Base-by-base conservation (phyloP, 2,329 filamentous ascomycete genomes). In the Daldinia eschscholtzii region DNA sequence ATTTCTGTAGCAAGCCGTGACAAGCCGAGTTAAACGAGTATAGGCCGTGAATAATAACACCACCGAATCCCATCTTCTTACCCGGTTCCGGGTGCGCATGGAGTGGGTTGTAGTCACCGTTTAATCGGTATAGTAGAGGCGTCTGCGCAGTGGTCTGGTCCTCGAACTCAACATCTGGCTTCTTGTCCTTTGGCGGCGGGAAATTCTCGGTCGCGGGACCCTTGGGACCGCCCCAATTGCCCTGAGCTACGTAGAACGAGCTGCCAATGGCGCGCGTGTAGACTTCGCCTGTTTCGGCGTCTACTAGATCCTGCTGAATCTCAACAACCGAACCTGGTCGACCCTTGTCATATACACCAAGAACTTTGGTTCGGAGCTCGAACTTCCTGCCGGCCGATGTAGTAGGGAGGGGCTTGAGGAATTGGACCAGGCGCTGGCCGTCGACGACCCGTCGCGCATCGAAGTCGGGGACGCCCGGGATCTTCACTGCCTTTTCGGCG, bases 71-170 rank as follows among this genome's bases (percentile, higher is more conserved):
- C 93, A 97, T 97, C 83, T 93, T 91, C 81, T 88, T 82, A 68
- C 93, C 93, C 0, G 93, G 93, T 81, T 93, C 92, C 12, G 93
- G 93, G 18, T 92, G 92, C 6, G 93, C 93, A 79, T 97, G 94
- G 39, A 97, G 89, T 30, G 94, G 94, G 83, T 97, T 97, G 82
- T 97, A 97, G 83, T 97, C 94, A 72, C 94, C 94, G 75, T 97
- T 97, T 57, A 97, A 87, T 70, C 93, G 88, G 81, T 96, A 96
- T 62, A 96, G 83, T 70, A 92, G 87, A 7, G 93, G 89, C 4
- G 92, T 92, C 82, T 94, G 89, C 60, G 83, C 77, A 28, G 84
- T 92, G 4, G 92, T 93, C 80, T 93, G 90, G 75, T 91, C 87
- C 75, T 88, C 87, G 73, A 92, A 87, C 5, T 89, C 86, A 48